A percentile compares a stretch with the other conserved stretches of the same genome.
Evolutionary conservation across 805 yeast species (phyloP).

Genomic region (Yamadazyma philogaea): DNA sequence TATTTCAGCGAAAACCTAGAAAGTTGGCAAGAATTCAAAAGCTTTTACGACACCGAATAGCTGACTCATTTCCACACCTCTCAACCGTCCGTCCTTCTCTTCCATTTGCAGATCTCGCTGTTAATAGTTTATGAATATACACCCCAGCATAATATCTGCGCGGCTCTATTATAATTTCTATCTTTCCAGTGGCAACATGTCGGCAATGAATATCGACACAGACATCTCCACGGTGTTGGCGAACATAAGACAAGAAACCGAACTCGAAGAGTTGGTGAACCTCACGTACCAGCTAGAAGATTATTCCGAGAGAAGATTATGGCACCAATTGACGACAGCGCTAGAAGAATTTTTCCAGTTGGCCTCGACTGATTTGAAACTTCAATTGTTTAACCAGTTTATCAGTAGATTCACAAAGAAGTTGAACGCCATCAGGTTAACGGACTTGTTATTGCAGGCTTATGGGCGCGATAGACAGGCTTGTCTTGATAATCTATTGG

Average conservation of each 20-base stretch:
- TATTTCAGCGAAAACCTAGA: slow-evolving; percentile 29
- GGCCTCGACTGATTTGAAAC: slow-evolving; percentile 44
- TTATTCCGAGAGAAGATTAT: slow-evolving; percentile 79
- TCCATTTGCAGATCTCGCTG: too few relatives aligned
- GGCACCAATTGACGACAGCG: slow-evolving; percentile 86
- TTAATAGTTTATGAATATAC: too few relatives aligned
- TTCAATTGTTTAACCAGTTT: slow-evolving; percentile 69
- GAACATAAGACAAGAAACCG: slow-evolving; percentile 63
- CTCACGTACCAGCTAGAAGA: slow-evolving; percentile 74
- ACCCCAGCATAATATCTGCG: not conserved
- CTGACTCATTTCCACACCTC: too few relatives aligned
- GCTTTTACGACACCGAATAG: slow-evolving; percentile 4
- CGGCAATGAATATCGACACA: slow-evolving; percentile 36
- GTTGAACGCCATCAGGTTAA: slow-evolving; percentile 75
- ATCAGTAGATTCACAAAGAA: slow-evolving; percentile 63
- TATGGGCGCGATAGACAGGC: slow-evolving; percentile 29
- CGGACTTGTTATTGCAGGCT: slow-evolving; percentile 63
- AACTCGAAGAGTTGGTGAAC: slow-evolving; percentile 55
- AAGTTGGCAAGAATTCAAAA: slow-evolving; percentile 34
- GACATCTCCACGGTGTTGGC: slow-evolving; percentile 49
- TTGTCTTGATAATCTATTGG: slow-evolving; percentile 36
- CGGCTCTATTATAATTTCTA: not conserved
- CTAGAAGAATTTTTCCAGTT: slow-evolving; percentile 54
- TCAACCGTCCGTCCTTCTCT: too few relatives aligned
- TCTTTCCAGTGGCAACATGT: slow-evolving; percentile 16